Evolutionary conservation across 495 filamentous ascomycete species (phyloP), one percentile per base, ranked within the genome.

Genomic region (Aspergillus heteromorphus): DNA sequence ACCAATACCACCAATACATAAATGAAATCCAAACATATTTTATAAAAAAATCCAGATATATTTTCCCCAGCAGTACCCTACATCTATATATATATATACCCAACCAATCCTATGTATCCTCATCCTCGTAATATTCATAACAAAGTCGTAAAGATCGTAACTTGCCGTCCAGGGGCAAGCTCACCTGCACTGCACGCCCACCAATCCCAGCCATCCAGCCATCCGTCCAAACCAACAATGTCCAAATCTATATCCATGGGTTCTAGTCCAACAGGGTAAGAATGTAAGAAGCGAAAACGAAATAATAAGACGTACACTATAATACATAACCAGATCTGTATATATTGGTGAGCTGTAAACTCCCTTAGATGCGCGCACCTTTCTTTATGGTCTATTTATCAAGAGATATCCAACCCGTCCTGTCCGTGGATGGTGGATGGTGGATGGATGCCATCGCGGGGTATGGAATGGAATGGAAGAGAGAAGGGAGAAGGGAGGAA

Each of bases 281-380:
- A n/a, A 13, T 14, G n/a, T n/a, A 13, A 38, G 34, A 14, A 10
- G 8, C 34, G 34, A 38, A 14, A 38, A 14, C 1, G 5, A 38
- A 38, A 38, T 14, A 23, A 10, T 6, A 8, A 40, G 27, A 16
- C 19, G 34, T 27, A 23, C 21, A 47, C n/a, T 13, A 47, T 1
- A 36, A 11, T 43, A 20, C 17, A 40, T 27, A 30, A 31, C 40
- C 13, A n/a, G 40, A 43, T 48, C 19, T 34, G 43, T 54, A 40
- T 54, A 48, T 54, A 54, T 54, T 54, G 51, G 48, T 48, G 51
- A 36, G 43, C 20, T 27, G 23, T 27, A 7, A 27, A 27, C 23
- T 27, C 23, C 16, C 17, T 54, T 40, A 47, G 31, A 38, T 38
- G 42, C 45, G 45, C 42, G 14, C 13, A 18, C 29, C 41, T 48